Evolutionary conservation across 2,329 filamentous ascomycete genomes (phyloP).

Genomic region (Aspergillus udagawae): DNA sequence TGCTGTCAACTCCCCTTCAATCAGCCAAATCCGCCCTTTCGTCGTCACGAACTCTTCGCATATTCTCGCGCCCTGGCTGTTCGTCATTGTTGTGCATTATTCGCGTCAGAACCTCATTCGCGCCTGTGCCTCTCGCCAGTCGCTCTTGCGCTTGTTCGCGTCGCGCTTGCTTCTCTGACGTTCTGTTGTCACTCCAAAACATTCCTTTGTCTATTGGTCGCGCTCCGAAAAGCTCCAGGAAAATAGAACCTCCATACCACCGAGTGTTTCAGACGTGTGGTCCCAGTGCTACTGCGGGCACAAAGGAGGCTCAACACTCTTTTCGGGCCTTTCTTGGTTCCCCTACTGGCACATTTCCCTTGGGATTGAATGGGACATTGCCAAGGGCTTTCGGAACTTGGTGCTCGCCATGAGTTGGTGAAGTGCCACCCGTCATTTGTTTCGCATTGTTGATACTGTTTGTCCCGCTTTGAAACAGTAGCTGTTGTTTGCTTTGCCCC

Average conservation of each 20-base stretch:
- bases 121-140: constrained; percentile 13
- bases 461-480: constrained; percentile 16
- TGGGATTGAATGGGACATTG: constrained; percentile 14
- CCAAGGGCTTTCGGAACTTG: constrained; percentile 12
- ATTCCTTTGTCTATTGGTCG: constrained; percentile 21
- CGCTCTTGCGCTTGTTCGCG: constrained; percentile 20
- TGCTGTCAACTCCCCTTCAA: constrained; percentile 15
- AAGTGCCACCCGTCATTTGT: constrained; percentile 19
- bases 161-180: constrained; percentile 21
- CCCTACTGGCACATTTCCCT: not conserved
- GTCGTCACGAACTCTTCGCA: constrained; percentile 12
- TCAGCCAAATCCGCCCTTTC: constrained; percentile 11
- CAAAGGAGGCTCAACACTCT: constrained; percentile 8
- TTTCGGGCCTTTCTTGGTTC: not conserved
- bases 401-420: constrained; percentile 24
- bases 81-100: constrained; percentile 12
- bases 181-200: constrained; percentile 27
- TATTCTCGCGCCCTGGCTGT: constrained; percentile 7
- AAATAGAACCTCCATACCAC: constrained; percentile 3
- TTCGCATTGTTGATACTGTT: constrained; percentile 8
- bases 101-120: constrained; percentile 10
- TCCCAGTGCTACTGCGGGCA: constrained; percentile 7
- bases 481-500: constrained; percentile 15
- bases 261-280: constrained; percentile 15
- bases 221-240: constrained; percentile 9